A percentile compares a stretch with the other conserved stretches of the same genome.
Evolutionary conservation across 805 yeast genomes (phyloP).

Genomic region (Scheffersomyces coipomensis): DNA sequence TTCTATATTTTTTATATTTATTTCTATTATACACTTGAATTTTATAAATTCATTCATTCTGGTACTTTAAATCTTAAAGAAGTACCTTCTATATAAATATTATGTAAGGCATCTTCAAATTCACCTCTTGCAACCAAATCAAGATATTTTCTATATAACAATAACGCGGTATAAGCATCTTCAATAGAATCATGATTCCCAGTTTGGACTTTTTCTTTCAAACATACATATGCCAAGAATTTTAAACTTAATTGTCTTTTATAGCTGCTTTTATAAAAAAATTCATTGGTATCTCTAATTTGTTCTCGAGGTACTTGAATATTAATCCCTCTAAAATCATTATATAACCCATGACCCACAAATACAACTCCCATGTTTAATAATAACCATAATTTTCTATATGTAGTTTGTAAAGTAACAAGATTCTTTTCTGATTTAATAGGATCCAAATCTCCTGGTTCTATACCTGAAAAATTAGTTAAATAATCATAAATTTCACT

Average conservation of each 20-base stretch:
- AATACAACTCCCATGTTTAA: slow-evolving; percentile 86
- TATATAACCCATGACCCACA: slow-evolving; percentile 90
- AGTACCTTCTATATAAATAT: slow-evolving; percentile 72
- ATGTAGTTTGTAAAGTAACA: slow-evolving; percentile 79
- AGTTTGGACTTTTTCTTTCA: slow-evolving; percentile 76
- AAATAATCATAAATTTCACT: slow-evolving; percentile 77
- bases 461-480: slow-evolving; percentile 92
- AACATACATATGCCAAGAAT: slow-evolving; percentile 77
- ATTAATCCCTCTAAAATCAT: slow-evolving; percentile 92
- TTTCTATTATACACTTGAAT: background rate
- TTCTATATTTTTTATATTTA: no score
- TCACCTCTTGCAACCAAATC: slow-evolving; percentile 57
- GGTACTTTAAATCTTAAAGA: slow-evolving; percentile 54
- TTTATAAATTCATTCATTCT: slow-evolving; percentile 8
- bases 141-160: slow-evolving; percentile 69
- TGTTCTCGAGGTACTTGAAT: slow-evolving; percentile 82
- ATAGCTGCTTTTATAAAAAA: slow-evolving; percentile 70
- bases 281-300: slow-evolving; percentile 84
- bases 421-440: slow-evolving; percentile 59
- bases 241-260: slow-evolving; percentile 81
- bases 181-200: slow-evolving; percentile 97
- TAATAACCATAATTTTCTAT: slow-evolving; percentile 85
- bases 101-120: slow-evolving; percentile 60
- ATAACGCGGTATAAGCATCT: slow-evolving; percentile 86
- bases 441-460: slow-evolving; percentile 85